phyloP scores from a whole-genome alignment of 352 stramenopile genomes.

The Phytopythium montanum region DNA sequence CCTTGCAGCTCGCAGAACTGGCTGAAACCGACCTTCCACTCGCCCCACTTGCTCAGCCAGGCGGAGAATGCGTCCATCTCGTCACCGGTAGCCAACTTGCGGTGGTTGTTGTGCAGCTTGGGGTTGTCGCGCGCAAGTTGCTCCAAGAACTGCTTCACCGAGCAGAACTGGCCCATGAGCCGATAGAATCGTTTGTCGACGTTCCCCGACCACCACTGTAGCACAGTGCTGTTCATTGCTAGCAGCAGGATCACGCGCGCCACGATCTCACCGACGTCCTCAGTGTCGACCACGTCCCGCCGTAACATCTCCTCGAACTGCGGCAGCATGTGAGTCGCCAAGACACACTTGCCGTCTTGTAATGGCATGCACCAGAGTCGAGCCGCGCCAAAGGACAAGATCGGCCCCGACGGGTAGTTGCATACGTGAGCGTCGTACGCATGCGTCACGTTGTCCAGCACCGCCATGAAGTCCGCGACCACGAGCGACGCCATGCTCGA shows the following conservation, averaged over 20 bases:
- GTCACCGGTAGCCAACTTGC: not conserved
- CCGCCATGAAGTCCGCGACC: constrained; percentile 24
- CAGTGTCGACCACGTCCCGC: constrained; percentile 3
- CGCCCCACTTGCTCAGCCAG: constrained; percentile 11
- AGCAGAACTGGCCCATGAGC: constrained; percentile 10
- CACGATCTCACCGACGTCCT: constrained; percentile 5
- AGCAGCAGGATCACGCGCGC: constrained; percentile 5
- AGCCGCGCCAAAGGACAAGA: constrained; percentile 25
- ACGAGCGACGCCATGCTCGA: constrained; percentile 12
- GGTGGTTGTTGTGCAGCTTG: not conserved
- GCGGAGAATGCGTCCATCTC: not conserved
- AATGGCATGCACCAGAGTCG: constrained; percentile 16
- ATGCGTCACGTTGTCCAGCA: constrained; percentile 11
- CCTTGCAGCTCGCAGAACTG: constrained; percentile 19
- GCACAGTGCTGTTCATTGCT: constrained; percentile 6
- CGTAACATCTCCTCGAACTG: constrained; percentile 7
- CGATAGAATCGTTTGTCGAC: too few relatives aligned
- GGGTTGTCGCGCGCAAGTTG: not conserved
- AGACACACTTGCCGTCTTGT: too few relatives aligned
- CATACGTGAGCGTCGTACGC: constrained; percentile 15
- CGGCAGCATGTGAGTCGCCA: constrained; percentile 4
- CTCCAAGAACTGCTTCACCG: constrained; percentile 1
- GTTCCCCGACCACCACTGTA: too few relatives aligned
- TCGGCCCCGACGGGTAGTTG: constrained; percentile 21
- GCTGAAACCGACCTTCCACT: constrained; percentile 20